phyloP scores from a whole-genome alignment of 2,329 filamentous ascomycete genomes.

The Pseudofabraea citricarpa region DNA sequence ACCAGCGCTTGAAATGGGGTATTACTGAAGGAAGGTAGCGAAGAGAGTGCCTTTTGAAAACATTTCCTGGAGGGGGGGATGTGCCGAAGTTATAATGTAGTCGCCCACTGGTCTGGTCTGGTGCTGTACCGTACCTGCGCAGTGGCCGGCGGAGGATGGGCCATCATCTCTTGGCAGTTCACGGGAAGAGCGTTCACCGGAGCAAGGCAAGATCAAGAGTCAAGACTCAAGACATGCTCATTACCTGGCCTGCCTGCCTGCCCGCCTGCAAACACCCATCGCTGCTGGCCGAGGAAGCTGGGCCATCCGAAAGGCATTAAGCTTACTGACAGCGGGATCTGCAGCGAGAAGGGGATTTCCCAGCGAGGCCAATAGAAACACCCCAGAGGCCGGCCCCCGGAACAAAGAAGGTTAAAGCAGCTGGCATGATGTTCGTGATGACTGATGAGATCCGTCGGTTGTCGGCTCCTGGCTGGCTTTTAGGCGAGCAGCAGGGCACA shows the following conservation, averaged over 20 bases:
- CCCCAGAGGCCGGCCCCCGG: too few relatives aligned
- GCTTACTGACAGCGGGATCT: conserved; percentile 12
- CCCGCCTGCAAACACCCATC: too few relatives aligned
- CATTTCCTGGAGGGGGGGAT: conserved; percentile 5
- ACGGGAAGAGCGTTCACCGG: conserved; percentile 20
- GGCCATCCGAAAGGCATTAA: conserved; percentile 18
- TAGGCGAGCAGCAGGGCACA: too few relatives aligned
- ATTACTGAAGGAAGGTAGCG: conserved; percentile 14
- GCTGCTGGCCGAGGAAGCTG: conserved; percentile 15
- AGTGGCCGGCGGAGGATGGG: conserved; percentile 12
- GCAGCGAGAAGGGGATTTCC: too few relatives aligned
- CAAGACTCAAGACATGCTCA: too few relatives aligned
- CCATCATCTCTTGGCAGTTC: conserved; percentile 11
- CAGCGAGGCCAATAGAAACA: not conserved
- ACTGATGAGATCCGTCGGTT: conserved; percentile 7
- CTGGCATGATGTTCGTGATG: conserved; percentile 7
- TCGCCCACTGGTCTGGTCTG: too few relatives aligned
- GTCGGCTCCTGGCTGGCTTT: too few relatives aligned
- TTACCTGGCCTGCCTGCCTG: too few relatives aligned
- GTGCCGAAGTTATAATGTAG: not conserved
- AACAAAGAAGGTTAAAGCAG: conserved; percentile 4
- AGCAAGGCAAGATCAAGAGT: conserved; percentile 8
- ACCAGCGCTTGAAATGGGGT: conserved; percentile 27
- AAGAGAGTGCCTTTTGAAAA: conserved; percentile 11
- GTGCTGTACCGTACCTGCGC: too few relatives aligned